A percentile compares a stretch with the other conserved stretches of the same genome.
Conservation (phyloP, 2,329 filamentous ascomycete species). For the Fusarium udum region DNA sequence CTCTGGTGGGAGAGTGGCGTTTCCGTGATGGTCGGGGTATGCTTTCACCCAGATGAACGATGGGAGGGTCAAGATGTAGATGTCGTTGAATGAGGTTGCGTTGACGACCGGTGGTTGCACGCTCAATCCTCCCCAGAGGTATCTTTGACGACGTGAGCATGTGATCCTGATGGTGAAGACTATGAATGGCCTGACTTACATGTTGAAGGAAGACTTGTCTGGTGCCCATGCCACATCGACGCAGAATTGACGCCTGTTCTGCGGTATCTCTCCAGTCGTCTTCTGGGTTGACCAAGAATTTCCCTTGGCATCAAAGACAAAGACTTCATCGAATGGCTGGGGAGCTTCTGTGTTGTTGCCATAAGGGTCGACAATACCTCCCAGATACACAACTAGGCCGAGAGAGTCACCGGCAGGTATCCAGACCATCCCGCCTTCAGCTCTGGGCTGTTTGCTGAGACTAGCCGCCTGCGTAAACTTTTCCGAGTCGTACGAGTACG, state of each 20-base stretch:
- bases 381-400: neutral
- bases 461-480: neutral
- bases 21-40: neutral
- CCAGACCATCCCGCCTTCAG: neutral
- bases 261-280: neutral
- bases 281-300: neutral
- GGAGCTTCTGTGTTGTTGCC: neutral
- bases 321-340: neutral
- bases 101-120: neutral
- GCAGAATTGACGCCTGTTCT: neutral
- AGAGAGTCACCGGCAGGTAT: neutral
- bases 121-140: neutral
- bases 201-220: neutral
- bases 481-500: neutral
- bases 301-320: neutral
- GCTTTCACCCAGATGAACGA: slow-evolving; percentile 1
- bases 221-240: neutral
- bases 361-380: neutral
- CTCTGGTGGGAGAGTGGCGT: neutral
- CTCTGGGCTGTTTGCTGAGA: neutral
- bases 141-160: neutral
- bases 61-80: neutral
- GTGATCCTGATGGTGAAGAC: fast-evolving
- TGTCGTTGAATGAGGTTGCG: neutral
- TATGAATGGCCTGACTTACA: neutral